These are phyloP conservation scores for Apophysomyces sp. DNA, from an alignment of 371 early-diverging fungal genomes.

Conservation along the genomic window DNA sequence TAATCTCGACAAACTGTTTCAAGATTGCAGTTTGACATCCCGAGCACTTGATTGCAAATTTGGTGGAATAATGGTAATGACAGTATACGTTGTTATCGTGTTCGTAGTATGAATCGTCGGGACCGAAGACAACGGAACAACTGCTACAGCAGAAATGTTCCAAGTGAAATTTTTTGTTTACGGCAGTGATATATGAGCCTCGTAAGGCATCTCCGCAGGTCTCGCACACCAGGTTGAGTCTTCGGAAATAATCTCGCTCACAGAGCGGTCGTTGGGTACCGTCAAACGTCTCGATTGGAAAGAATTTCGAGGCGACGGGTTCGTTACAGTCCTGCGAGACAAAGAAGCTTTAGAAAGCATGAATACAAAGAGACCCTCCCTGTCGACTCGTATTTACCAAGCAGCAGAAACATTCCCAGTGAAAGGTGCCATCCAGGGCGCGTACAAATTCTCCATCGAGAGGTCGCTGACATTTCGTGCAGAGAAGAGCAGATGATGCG, in stretches of 20 bases:
- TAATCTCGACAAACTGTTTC: conserved; percentile 93
- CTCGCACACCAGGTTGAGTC: conserved; percentile 85
- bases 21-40: conserved; percentile 94
- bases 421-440: conserved; percentile 85
- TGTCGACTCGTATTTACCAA: conserved; percentile 55
- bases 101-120: conserved; percentile 95
- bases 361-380: not conserved
- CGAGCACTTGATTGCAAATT: conserved; percentile 84
- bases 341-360: not conserved
- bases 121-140: conserved; percentile 94
- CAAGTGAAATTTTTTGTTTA: conserved; percentile 90
- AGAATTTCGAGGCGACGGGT: conserved; percentile 88
- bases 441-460: conserved; percentile 85
- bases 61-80: conserved; percentile 89
- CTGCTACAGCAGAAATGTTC: conserved; percentile 96
- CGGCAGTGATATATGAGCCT: conserved; percentile 91
- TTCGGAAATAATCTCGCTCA: conserved; percentile 86
- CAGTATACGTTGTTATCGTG: conserved; percentile 90
- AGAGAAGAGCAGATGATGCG: conserved; percentile 7
- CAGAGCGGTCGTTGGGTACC: conserved; percentile 69
- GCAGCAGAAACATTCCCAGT: conserved; percentile 93
- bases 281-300: conserved; percentile 66
- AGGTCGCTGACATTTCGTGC: conserved; percentile 32
- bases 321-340: conserved; percentile 73
- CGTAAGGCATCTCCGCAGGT: conserved; percentile 87